Percentiles rank a stretch among this genome's conserved stretches.
phyloP scores from a whole-genome alignment of 352 stramenopile species.

The Phytopythium ostracodes region DNA sequence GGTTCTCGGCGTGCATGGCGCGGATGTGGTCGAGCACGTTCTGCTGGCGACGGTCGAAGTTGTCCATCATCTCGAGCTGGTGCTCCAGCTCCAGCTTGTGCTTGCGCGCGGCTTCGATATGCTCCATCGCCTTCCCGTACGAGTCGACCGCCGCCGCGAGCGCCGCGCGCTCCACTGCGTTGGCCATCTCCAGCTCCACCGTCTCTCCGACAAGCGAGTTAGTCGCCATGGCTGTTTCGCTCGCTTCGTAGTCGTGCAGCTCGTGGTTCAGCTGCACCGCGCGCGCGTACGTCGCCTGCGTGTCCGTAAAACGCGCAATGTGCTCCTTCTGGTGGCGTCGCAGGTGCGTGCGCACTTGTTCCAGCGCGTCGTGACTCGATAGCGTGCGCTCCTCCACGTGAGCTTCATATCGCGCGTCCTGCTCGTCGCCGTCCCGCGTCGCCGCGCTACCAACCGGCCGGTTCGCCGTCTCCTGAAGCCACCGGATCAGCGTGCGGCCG shows the following conservation, averaged over 20 bases:
- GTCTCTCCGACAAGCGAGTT: conserved; percentile 7
- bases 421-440: conserved; percentile 7
- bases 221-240: background rate
- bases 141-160: conserved; percentile 13
- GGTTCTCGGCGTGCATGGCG: conserved; percentile 23
- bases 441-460: conserved; percentile 3
- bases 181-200: conserved; percentile 28
- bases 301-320: conserved; percentile 32
- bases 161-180: conserved; percentile 16
- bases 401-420: conserved; percentile 31
- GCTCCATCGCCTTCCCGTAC: conserved; percentile 14
- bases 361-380: conserved; percentile 31
- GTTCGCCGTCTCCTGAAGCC: conserved; percentile 13
- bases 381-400: conserved; percentile 29
- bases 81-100: conserved; percentile 33
- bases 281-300: conserved; percentile 22
- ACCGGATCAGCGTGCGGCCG: conserved; percentile 13
- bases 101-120: conserved; percentile 17
- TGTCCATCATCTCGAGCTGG: conserved; percentile 38
- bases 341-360: conserved; percentile 35
- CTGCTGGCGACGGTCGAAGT: conserved; percentile 35
- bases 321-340: conserved; percentile 34
- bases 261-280: background rate
- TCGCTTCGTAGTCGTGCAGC: background rate
- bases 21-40: conserved; percentile 31